phyloP scores from a whole-genome alignment of 208 protist genomes.

The Crithidia mellificae region DNA sequence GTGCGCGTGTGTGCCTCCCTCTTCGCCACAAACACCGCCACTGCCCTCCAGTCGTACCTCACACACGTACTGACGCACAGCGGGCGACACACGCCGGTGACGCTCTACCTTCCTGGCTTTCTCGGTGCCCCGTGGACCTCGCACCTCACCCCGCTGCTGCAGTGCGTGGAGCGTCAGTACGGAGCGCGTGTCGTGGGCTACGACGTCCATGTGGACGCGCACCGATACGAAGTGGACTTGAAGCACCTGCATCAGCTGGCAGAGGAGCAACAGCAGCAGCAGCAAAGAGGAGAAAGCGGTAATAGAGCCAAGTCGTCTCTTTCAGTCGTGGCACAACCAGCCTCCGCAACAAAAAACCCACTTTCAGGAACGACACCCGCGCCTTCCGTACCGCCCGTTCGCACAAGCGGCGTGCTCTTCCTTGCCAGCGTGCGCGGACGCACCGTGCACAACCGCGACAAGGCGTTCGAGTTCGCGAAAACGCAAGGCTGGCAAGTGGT shows the following conservation, averaged over 20 bases:
- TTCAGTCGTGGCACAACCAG: background rate
- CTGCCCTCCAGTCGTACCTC: slow-evolving; percentile 20
- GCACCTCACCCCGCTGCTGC: slow-evolving; percentile 19
- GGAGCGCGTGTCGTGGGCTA: slow-evolving; percentile 24
- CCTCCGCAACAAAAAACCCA: background rate
- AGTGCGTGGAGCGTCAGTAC: slow-evolving; percentile 1
- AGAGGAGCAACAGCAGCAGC: background rate
- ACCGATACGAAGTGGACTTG: slow-evolving; percentile 26
- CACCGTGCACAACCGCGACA: slow-evolving; percentile 13
- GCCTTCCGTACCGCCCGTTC: background rate
- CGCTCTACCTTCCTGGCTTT: slow-evolving; percentile 28
- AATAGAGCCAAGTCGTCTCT: too few relatives aligned
- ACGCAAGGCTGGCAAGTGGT: slow-evolving; percentile 23
- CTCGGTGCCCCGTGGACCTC: slow-evolving; percentile 31
- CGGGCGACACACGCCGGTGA: background rate
- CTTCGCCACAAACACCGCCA: slow-evolving; percentile 21
- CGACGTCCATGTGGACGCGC: slow-evolving; percentile 20
- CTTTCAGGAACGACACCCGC: background rate
- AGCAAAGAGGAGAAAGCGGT: background rate
- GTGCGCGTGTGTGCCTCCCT: slow-evolving; percentile 3
- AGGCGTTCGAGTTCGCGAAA: slow-evolving; percentile 19
- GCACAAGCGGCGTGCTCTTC: slow-evolving; percentile 2
- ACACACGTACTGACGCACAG: slow-evolving; percentile 1
- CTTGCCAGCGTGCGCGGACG: slow-evolving; percentile 24
- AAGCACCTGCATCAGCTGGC: slow-evolving; percentile 9